Conservation (phyloP, 73 alveolate species). For the Paramecium pentaurelia region DNA sequence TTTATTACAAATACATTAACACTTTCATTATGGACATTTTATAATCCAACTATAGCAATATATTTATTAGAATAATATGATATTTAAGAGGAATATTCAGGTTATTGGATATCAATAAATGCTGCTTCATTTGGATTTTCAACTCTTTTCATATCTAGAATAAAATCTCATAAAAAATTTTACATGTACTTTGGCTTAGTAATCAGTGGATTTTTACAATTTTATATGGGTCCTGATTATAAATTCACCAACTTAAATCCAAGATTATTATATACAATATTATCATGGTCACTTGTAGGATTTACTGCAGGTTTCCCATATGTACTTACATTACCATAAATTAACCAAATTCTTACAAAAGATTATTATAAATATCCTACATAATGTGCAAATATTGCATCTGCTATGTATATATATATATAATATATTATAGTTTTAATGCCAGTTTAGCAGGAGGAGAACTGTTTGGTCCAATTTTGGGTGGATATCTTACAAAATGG, state of each 20-base stretch:
- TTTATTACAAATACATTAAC: not conserved
- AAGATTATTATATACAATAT: not conserved
- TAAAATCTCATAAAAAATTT: not conserved
- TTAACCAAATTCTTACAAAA: not conserved
- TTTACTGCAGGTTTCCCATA: not conserved
- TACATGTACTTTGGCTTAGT: not conserved
- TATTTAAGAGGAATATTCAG: not conserved
- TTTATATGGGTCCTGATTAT: slow-evolving; percentile 35
- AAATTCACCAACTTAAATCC: not conserved
- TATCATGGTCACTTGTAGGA: not conserved
- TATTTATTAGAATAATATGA: not conserved
- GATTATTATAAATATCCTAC: not conserved
- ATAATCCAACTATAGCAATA: not conserved
- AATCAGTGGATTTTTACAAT: not conserved
- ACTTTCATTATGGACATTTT: not conserved
- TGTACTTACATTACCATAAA: not conserved
- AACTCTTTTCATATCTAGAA: not conserved
- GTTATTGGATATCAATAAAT: not conserved
- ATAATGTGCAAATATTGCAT: not conserved
- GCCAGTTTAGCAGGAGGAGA: slow-evolving; percentile 9
- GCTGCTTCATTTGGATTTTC: not conserved
- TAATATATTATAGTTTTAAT: not conserved
- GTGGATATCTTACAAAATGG: not conserved
- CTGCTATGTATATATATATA: not conserved
- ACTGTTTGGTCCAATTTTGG: not conserved